A percentile compares a stretch with the other conserved stretches of the same genome.
Conservation (phyloP, 169 alveolate genomes). For the Eimeria tenella region DNA sequence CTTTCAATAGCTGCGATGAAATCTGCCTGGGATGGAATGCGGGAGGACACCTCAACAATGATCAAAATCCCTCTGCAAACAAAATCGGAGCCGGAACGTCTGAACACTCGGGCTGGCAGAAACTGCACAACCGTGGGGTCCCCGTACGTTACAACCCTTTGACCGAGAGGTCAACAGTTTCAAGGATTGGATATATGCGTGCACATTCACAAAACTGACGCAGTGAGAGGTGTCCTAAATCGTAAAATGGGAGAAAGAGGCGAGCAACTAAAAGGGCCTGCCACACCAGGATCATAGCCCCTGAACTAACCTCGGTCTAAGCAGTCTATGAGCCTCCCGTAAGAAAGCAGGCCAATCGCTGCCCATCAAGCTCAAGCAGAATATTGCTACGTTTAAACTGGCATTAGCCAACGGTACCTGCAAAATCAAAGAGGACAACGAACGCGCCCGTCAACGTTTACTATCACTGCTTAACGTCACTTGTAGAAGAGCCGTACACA, state of each 20-base stretch:
- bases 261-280: neutral
- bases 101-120: no score
- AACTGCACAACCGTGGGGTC: no score
- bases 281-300: neutral
- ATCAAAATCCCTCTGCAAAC: slow-evolving; percentile 58
- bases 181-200: no score
- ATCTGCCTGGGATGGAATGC: neutral
- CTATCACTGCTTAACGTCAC: no score
- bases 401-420: slow-evolving; percentile 85
- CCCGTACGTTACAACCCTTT: no score
- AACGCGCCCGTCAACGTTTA: no score
- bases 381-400: slow-evolving; percentile 85
- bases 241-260: no score
- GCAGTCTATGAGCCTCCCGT: slow-evolving; percentile 87
- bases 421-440: neutral
- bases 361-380: slow-evolving; percentile 92
- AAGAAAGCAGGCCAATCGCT: slow-evolving; percentile 90
- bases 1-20: slow-evolving; percentile 65
- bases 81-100: neutral
- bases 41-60: slow-evolving; percentile 77
- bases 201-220: no score
- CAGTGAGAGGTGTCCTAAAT: no score
- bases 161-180: no score
- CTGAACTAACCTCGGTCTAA: slow-evolving; percentile 76
- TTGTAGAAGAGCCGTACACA: no score